These are phyloP conservation scores for Stagonosporopsis rhizophila DNA, from an alignment of 2,329 filamentous ascomycete genomes.

Conservation along the genomic window DNA sequence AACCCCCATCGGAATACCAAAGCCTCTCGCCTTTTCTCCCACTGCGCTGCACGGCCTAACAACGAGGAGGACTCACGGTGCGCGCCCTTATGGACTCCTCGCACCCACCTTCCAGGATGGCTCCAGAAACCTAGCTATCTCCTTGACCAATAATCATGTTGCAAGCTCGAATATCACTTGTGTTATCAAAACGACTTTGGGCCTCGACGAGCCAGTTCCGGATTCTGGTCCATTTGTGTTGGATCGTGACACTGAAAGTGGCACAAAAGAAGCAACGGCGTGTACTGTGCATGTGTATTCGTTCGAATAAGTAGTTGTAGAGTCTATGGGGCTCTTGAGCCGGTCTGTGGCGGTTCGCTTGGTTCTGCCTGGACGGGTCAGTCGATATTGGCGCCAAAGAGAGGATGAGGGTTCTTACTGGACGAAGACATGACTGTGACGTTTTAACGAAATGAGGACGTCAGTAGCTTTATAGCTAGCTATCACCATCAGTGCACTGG, in stretches of 20 bases:
- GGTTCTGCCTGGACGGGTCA: not conserved
- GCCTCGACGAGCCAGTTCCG: not conserved
- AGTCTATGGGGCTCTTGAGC: not conserved
- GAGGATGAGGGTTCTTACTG: not conserved
- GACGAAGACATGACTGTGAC: not conserved
- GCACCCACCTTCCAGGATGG: not conserved
- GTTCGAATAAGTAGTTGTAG: not conserved
- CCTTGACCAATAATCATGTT: not conserved
- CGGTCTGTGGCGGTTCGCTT: not conserved
- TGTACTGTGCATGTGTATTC: not conserved
- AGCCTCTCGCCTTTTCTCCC: not conserved
- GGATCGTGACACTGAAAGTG: not conserved
- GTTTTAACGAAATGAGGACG: not conserved
- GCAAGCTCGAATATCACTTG: not conserved
- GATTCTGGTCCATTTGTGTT: not conserved
- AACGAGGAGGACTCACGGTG: not conserved
- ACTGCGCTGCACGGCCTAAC: not conserved
- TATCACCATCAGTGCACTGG: not conserved
- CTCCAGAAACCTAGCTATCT: conserved; percentile 1
- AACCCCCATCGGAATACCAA: not conserved
- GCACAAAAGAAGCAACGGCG: too few species aligned
- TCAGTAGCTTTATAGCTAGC: not conserved
- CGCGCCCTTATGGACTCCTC: not conserved
- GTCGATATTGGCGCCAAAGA: not conserved
- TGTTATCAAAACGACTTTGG: not conserved